Evolutionary conservation across 257 asterid species (phyloP).

Genomic region (Plectranthus barbatus): DNA sequence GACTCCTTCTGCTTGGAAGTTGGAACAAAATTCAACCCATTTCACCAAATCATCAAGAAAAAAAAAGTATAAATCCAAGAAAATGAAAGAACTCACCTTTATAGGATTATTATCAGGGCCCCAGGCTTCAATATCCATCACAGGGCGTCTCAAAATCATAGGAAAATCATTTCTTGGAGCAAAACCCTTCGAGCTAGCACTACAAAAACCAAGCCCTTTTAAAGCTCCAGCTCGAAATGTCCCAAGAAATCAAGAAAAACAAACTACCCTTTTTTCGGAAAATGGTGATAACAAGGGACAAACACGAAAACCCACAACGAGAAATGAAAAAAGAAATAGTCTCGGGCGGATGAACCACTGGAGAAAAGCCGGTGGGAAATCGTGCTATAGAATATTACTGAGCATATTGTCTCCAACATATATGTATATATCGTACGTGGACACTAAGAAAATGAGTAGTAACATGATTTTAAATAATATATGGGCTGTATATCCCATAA

Average conservation of each 20-base stretch:
- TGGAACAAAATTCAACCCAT: not conserved
- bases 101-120: slow-evolving; percentile 31
- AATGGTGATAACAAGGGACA: slow-evolving; percentile 11
- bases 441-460: not conserved
- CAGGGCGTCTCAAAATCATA: slow-evolving; percentile 38
- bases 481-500: slow-evolving; percentile 10
- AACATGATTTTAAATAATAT: slow-evolving; percentile 3
- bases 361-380: slow-evolving; percentile 33
- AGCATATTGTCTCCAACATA: slow-evolving; percentile 10
- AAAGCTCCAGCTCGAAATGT: not conserved
- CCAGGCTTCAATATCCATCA: slow-evolving; percentile 82
- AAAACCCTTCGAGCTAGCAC: slow-evolving; percentile 16
- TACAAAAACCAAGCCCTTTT: not conserved
- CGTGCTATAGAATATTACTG: slow-evolving; percentile 22
- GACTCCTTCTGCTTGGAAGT: slow-evolving; percentile 60
- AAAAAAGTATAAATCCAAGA: not conserved
- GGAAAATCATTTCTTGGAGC: slow-evolving; percentile 23
- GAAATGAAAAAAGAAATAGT: slow-evolving; percentile 10
- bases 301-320: slow-evolving; percentile 25
- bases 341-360: slow-evolving; percentile 23
- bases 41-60: not conserved
- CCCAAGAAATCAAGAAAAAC: slow-evolving; percentile 13
- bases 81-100: slow-evolving; percentile 48
- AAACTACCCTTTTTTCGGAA: slow-evolving; percentile 2
- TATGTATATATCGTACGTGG: slow-evolving; percentile 21